Percentiles rank a stretch among this genome's conserved stretches.
Conservation (phyloP, 805 yeast species). For the Candida endomychidarum region DNA sequence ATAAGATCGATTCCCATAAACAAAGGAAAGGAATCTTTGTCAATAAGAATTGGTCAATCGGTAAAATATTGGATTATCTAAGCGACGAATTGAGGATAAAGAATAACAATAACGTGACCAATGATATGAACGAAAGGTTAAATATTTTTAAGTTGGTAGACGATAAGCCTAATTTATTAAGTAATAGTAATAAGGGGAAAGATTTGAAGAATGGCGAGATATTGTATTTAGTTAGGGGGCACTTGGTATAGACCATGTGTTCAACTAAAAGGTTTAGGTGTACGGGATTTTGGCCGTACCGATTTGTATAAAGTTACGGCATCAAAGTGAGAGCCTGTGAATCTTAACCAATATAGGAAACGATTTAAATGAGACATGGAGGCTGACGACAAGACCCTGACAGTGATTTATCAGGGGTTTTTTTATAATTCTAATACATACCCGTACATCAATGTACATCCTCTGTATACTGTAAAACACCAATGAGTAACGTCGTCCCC, state of each 20-base stretch:
- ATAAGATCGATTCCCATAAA: slow-evolving; percentile 24
- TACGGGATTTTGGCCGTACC: too few relatives aligned
- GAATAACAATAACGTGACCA: slow-evolving; percentile 50
- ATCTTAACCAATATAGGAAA: too few relatives aligned
- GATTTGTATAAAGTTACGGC: too few relatives aligned
- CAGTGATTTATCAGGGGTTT: too few relatives aligned
- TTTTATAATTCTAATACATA: too few relatives aligned
- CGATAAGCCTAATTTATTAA: slow-evolving; percentile 30
- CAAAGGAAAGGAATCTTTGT: slow-evolving; percentile 43
- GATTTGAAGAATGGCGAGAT: slow-evolving; percentile 49
- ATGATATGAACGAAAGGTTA: slow-evolving; percentile 41
- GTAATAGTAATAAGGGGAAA: slow-evolving; percentile 35
- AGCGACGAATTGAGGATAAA: slow-evolving; percentile 47
- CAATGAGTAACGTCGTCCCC: too few relatives aligned
- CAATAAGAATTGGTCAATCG: slow-evolving; percentile 59
- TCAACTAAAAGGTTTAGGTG: too few relatives aligned
- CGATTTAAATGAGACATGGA: too few relatives aligned
- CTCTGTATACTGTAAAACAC: too few relatives aligned
- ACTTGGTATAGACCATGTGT: not conserved
- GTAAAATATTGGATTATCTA: slow-evolving; percentile 54
- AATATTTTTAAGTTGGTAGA: slow-evolving; percentile 43
- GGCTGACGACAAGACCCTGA: too few relatives aligned
- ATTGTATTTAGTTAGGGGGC: slow-evolving; percentile 54
- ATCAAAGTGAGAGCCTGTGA: too few relatives aligned
- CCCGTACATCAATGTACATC: too few relatives aligned